Evolutionary conservation across 2,329 filamentous ascomycete species (phyloP), one percentile per base, ranked within the genome.

Genomic region (Aureobasidium pullulans): DNA sequence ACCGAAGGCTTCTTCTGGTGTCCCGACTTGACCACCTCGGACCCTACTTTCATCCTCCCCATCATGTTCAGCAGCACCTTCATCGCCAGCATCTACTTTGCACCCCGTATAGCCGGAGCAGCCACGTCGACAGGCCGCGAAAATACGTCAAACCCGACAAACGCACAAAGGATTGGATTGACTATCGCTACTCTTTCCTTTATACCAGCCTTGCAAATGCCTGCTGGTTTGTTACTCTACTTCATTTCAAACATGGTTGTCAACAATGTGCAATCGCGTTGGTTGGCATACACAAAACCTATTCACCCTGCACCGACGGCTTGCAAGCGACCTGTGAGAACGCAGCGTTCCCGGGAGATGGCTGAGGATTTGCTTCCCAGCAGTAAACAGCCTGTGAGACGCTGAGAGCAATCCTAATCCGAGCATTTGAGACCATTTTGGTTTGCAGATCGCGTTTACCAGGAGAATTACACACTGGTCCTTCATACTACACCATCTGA

Each of bases 1-100:
- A 75, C 68, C 7, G 83, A 84, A 70, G 83, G 83, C n/a, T 75
- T 79, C 3, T 72, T 84, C 1, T 87, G 83, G 83, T 84, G 85
- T 59, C 75, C 78, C 1, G 76, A 86, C 66, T 75, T 87, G 13
- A 71, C 81, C 5, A 66, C 75, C 0, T 71, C 80, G 8, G 84
- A 86, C 64, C 75, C 81, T 0, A 76, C 75, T 2, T 70, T 77
- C 2, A 63, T 74, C 2, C 72, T 85, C 1, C 81, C 82, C 0
- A 72, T 77, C 42, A 60, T 78, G 3, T 71, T 83, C 23, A 78
- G 77, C 0, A 73, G 69, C 0, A 71, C 77, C 4, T 78, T 84
- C 60, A 68, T 83, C 15, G 62, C 75, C 7, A 82, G 81, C 62
- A 68, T 83, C 8, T 71, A 67, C 52, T 61, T 61, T 47, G 42